Conservation (phyloP, 139 green algal genomes). For the Raphidocelis subcapitata region DNA sequence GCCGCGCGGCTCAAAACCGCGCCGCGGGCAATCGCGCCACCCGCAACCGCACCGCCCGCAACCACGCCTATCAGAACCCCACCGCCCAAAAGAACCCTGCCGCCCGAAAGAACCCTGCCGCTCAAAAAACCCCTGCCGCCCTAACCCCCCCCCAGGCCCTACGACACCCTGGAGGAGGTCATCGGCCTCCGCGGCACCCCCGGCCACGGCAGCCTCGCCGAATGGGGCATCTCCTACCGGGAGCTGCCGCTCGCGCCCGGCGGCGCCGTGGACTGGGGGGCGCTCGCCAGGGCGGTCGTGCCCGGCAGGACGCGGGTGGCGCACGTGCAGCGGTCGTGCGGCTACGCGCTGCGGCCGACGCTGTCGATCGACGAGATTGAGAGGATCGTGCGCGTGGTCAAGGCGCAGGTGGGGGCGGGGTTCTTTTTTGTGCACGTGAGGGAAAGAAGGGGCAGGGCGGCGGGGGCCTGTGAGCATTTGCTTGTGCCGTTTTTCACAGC, state of each 20-base stretch:
- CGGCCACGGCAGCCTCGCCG: slow-evolving; percentile 74
- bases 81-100: not conserved
- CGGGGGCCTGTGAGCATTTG: not conserved
- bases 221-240: slow-evolving; percentile 87
- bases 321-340: slow-evolving; percentile 94
- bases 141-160: slow-evolving; percentile 56
- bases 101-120: not conserved
- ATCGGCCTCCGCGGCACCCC: slow-evolving; percentile 79
- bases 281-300: slow-evolving; percentile 61
- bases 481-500: too few species aligned
- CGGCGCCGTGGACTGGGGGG: slow-evolving; percentile 71
- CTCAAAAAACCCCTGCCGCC: not conserved
- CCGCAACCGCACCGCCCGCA: not conserved
- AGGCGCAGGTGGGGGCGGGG: slow-evolving; percentile 29
- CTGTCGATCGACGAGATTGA: slow-evolving; percentile 82
- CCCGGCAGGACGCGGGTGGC: slow-evolving; percentile 68
- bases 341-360: slow-evolving; percentile 86
- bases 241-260: slow-evolving; percentile 59
- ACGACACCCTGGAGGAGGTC: slow-evolving; percentile 98
- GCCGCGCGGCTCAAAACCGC: too few species aligned
- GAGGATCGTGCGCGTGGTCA: slow-evolving; percentile 34
- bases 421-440: too few species aligned
- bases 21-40: too few species aligned
- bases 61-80: not conserved
- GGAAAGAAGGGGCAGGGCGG: too few species aligned